Evolutionary conservation across 371 early-diverging fungal species (phyloP).

Genomic region (Actinomortierella wolfii): DNA sequence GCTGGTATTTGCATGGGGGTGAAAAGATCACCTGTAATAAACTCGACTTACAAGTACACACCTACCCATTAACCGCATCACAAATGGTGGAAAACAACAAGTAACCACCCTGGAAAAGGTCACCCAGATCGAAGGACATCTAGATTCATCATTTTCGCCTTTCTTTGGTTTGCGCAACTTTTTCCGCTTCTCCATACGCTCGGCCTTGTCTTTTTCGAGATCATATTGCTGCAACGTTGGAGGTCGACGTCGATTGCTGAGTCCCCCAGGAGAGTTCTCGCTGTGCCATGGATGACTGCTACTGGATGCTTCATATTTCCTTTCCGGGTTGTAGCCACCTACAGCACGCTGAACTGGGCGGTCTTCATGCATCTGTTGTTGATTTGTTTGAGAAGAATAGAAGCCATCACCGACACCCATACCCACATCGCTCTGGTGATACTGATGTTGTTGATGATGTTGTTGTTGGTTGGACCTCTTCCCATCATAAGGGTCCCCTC

Average conservation of each 20-base stretch:
- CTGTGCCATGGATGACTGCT: too few relatives aligned
- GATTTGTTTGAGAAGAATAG: background rate
- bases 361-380: conserved; percentile 1
- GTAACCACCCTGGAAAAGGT: conserved; percentile 60
- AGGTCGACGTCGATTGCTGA: conserved; percentile 13
- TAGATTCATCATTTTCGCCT: conserved; percentile 9
- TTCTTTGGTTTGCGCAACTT: conserved; percentile 17
- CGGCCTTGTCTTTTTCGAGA: conserved; percentile 30
- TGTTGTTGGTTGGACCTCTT: too few relatives aligned
- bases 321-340: background rate
- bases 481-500: too few relatives aligned
- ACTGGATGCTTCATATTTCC: background rate
- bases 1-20: background rate
- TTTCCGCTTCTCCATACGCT: conserved; percentile 33
- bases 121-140: conserved; percentile 26
- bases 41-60: background rate
- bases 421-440: too few relatives aligned
- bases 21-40: background rate
- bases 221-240: conserved; percentile 34
- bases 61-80: conserved; percentile 53
- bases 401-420: too few relatives aligned
- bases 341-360: background rate
- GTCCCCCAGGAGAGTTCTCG: too few relatives aligned
- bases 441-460: too few relatives aligned
- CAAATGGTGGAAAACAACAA: conserved; percentile 57